Evolutionary conservation across 202 grass and related monocot genomes (phyloP), one percentile per base, ranked within the genome.

Genomic region (Carex arenaria): DNA sequence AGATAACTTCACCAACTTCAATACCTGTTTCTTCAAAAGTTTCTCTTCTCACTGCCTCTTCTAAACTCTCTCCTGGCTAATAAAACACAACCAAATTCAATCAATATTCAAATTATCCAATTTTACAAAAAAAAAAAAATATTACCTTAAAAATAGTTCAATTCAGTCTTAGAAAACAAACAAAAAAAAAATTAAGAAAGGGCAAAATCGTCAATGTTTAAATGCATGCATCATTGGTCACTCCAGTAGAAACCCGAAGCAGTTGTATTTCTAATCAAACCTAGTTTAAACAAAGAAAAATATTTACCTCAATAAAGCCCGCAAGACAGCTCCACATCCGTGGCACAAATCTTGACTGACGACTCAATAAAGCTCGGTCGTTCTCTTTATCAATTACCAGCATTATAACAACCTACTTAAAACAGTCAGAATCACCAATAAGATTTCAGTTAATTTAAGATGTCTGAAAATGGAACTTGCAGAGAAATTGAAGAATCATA

Each of bases 311-410:
- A 80, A 99, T 89, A 71, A 98, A 98, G 62, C 96, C 96, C 82
- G 96, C 89, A 90, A 98, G 93, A 80, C 96, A 98, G 73, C 93
- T 98, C 96, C 93, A 98, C 93, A 98, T 98, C 42, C 96, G 93
- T 36, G 91, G 91, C 30, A 92, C 89, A 12, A 93, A 98, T 88
- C 91, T 93, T 70, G 93, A 95, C 64, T 98, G 93, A 0, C 83
- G 91, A 64, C 96, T 93, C 55, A 99, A 92, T 49, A 99, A 91
- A 0, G 75, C 96, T 4, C 89, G 40, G 19, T 99, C 93, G 82
- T 99, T 95, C 59, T 90, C 89, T 80, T 96, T 89, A 78, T 99
- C 96, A 72, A 99, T 92, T 49, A 99, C 91, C 83, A 99, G 34
- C 93, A 99, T 99, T 80, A 96, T 96, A 20, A 99, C 96, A 89